phyloP scores from a whole-genome alignment of 1,139 yeast genomes.

The Hyphopichia wangnamkhiaoensis region DNA sequence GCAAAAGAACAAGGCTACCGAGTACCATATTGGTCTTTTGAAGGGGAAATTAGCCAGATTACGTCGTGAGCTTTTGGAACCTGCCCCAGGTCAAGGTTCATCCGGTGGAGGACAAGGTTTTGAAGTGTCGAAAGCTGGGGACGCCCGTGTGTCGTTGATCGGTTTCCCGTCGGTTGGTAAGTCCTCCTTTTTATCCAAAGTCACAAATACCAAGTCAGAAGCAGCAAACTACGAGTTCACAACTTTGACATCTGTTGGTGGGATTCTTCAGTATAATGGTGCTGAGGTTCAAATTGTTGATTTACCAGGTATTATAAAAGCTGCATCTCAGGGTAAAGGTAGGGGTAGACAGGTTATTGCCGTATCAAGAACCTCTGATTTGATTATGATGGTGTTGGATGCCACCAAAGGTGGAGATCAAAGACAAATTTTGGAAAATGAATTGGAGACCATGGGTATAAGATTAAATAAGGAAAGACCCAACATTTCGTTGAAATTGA shows the following conservation, averaged over 20 bases:
- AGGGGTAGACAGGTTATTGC: slow-evolving; percentile 97
- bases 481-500: slow-evolving; percentile 73
- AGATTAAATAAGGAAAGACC: slow-evolving; percentile 82
- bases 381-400: slow-evolving; percentile 90
- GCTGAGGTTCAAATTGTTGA: slow-evolving; percentile 97
- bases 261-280: slow-evolving; percentile 90
- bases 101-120: slow-evolving; percentile 85
- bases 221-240: slow-evolving; percentile 96
- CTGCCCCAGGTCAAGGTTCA: slow-evolving; percentile 71
- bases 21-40: slow-evolving; percentile 88
- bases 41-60: slow-evolving; percentile 96
- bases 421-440: slow-evolving; percentile 80
- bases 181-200: slow-evolving; percentile 81
- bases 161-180: slow-evolving; percentile 99
- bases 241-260: slow-evolving; percentile 94
- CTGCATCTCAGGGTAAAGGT: slow-evolving; percentile 97
- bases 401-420: slow-evolving; percentile 94
- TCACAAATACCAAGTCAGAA: slow-evolving; percentile 91
- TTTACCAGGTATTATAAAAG: slow-evolving; percentile 95
- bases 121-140: slow-evolving; percentile 94
- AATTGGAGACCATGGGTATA: slow-evolving; percentile 91
- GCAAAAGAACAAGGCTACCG: slow-evolving; percentile 97
- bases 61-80: slow-evolving; percentile 88
- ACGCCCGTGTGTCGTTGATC: slow-evolving; percentile 91
- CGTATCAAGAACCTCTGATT: slow-evolving; percentile 92